Evolutionary conservation across 441 rosid species (phyloP).

Genomic region (Erodium chrysanthum): DNA sequence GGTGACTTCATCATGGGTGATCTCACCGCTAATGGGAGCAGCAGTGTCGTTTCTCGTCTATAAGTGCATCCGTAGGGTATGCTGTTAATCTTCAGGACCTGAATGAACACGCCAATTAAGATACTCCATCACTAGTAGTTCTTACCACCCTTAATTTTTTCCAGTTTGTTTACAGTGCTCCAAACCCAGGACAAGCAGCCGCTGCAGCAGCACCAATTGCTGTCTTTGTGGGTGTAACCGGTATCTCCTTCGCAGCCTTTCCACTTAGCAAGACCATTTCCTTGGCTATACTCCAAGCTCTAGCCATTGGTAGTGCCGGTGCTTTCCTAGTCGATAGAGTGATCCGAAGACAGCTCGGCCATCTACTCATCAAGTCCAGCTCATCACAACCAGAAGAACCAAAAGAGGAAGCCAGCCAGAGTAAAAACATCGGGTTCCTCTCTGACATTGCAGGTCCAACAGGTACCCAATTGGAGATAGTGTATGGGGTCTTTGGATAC

Average conservation of each 20-base stretch:
- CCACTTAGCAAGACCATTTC: slow-evolving; percentile 66
- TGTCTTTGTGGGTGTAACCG: slow-evolving; percentile 68
- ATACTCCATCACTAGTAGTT: background rate
- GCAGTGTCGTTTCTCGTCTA: slow-evolving; percentile 80
- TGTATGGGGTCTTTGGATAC: slow-evolving; percentile 86
- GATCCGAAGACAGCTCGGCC: slow-evolving; percentile 78
- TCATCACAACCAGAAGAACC: slow-evolving; percentile 30
- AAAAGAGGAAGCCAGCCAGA: slow-evolving; percentile 28
- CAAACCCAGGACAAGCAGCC: slow-evolving; percentile 94
- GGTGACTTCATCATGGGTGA: slow-evolving; percentile 91
- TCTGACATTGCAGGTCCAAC: slow-evolving; percentile 91
- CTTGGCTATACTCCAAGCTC: slow-evolving; percentile 60
- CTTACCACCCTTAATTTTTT: slow-evolving; percentile 19
- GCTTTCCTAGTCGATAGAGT: slow-evolving; percentile 62
- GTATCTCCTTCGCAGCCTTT: slow-evolving; percentile 77
- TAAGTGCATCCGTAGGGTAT: slow-evolving; percentile 91
- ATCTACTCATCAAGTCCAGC: slow-evolving; percentile 51
- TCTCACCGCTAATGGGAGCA: slow-evolving; percentile 87
- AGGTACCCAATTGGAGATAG: slow-evolving; percentile 84
- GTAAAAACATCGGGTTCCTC: slow-evolving; percentile 56
- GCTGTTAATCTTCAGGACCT: slow-evolving; percentile 21
- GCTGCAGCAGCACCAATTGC: slow-evolving; percentile 94
- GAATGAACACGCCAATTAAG: background rate
- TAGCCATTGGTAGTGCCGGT: slow-evolving; percentile 78
- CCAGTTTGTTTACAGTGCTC: slow-evolving; percentile 97